phyloP scores from a whole-genome alignment of 2,329 filamentous ascomycete species.

The Colletotrichum echinochloae region DNA sequence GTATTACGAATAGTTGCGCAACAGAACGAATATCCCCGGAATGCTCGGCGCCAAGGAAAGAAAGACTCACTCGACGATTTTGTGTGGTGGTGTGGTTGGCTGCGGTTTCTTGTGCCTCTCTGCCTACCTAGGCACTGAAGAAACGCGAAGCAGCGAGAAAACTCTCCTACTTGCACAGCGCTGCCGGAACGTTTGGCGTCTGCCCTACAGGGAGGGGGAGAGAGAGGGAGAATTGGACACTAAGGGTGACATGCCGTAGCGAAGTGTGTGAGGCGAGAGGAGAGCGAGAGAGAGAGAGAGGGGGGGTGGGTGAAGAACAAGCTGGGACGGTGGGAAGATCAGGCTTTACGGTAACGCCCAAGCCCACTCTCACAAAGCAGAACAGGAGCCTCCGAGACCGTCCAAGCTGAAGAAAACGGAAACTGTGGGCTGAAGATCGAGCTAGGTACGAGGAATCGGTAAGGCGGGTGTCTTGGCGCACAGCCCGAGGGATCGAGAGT shows the following conservation, averaged over 20 bases:
- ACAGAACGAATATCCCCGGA: not conserved
- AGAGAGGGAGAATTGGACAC: not conserved
- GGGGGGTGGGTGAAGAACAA: not conserved
- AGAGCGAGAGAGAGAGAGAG: too few species aligned
- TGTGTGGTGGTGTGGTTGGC: constrained; percentile 10
- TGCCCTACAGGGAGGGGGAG: not conserved
- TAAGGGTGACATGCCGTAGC: not conserved
- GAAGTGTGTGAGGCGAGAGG: too few species aligned
- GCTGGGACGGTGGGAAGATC: constrained; percentile 26
- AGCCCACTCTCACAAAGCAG: not conserved
- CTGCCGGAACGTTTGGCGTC: not conserved
- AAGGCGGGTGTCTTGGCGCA: not conserved
- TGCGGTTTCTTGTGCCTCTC: not conserved
- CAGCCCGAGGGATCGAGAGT: constrained; percentile 33
- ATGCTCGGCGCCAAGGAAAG: constrained; percentile 29
- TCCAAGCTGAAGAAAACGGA: constrained; percentile 31
- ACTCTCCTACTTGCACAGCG: not conserved
- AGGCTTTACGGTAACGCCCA: constrained; percentile 13
- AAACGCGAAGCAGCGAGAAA: constrained; percentile 21
- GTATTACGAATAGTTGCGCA: constrained; percentile 15
- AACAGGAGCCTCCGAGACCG: not conserved
- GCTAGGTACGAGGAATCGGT: constrained; percentile 14
- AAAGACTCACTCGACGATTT: not conserved
- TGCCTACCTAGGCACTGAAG: not conserved
- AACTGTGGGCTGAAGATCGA: constrained; percentile 13